phyloP scores from a whole-genome alignment of 202 grass and related monocot species.

The Schoenoplectus tabernaemontani region DNA sequence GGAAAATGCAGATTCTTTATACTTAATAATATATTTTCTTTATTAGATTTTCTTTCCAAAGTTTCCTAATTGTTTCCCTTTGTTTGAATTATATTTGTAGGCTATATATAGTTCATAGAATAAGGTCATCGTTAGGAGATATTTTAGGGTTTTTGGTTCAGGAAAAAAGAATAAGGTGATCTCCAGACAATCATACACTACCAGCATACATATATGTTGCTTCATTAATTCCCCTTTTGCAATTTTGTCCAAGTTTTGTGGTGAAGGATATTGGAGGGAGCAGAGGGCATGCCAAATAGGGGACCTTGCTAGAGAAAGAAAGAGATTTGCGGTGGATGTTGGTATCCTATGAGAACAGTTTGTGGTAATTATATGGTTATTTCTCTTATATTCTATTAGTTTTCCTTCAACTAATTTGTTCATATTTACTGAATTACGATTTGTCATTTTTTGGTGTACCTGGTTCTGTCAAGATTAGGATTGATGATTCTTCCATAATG shows the following conservation, averaged over 20 bases:
- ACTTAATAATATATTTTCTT: neutral
- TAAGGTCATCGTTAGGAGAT: too few relatives aligned
- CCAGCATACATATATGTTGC: slow-evolving; percentile 3
- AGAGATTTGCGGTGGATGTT: neutral
- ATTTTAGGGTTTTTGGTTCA: neutral
- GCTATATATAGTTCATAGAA: neutral
- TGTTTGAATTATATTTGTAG: neutral
- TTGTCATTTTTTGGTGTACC: neutral
- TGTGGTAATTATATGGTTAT: neutral
- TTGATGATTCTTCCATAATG: neutral
- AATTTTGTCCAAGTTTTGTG: slow-evolving; percentile 12
- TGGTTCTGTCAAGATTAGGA: neutral
- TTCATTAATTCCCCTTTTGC: slow-evolving; percentile 14
- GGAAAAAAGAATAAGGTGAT: neutral
- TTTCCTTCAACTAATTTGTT: neutral
- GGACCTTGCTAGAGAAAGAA: neutral
- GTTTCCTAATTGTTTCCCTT: neutral
- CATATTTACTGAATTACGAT: neutral
- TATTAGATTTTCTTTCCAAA: neutral
- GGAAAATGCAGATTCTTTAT: neutral
- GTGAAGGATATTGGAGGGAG: neutral
- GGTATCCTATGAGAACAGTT: slow-evolving; percentile 10
- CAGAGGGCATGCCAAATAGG: neutral
- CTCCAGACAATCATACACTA: neutral
- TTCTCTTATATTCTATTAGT: neutral